Conservation (phyloP, 176 grass and related monocot species). For the Paspalum notatum region DNA sequence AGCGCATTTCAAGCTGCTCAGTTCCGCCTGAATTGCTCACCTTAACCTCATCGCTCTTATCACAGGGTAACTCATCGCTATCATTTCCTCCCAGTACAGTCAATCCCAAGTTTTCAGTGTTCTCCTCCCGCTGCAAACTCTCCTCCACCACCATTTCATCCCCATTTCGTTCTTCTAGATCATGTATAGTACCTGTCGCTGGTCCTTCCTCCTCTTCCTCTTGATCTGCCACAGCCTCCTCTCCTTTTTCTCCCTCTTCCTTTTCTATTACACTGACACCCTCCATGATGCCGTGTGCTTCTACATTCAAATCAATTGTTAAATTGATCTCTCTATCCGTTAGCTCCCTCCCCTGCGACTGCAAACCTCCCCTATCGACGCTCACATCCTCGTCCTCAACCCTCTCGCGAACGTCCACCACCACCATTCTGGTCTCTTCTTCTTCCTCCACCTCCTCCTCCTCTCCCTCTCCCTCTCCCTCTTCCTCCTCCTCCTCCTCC, state of each 20-base stretch:
- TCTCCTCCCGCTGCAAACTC: constrained; percentile 33
- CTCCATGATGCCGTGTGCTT: constrained; percentile 1
- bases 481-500: neutral
- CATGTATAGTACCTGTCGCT: neutral
- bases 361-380: constrained; percentile 37
- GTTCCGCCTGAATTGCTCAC: constrained; percentile 18
- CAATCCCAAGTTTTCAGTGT: constrained; percentile 26
- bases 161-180: constrained; percentile 6
- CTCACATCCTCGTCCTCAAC: constrained; percentile 23
- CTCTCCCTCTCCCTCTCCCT: neutral
- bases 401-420: constrained; percentile 38
- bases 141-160: constrained; percentile 19
- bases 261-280: constrained; percentile 36
- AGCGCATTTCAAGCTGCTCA: constrained; percentile 18
- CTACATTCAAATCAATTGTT: constrained; percentile 53
- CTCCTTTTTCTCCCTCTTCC: constrained; percentile 25
- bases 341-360: constrained; percentile 37
- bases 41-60: constrained; percentile 23
- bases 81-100: constrained; percentile 27
- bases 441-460: constrained; percentile 38
- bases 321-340: constrained; percentile 55
- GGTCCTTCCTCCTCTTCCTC: constrained; percentile 14
- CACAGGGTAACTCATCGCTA: constrained; percentile 31
- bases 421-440: constrained; percentile 20
- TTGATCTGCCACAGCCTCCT: neutral